Percentiles rank a stretch among this genome's conserved stretches.
phyloP scores from a whole-genome alignment of 305 asterid species.

The Rubia balearica region DNA sequence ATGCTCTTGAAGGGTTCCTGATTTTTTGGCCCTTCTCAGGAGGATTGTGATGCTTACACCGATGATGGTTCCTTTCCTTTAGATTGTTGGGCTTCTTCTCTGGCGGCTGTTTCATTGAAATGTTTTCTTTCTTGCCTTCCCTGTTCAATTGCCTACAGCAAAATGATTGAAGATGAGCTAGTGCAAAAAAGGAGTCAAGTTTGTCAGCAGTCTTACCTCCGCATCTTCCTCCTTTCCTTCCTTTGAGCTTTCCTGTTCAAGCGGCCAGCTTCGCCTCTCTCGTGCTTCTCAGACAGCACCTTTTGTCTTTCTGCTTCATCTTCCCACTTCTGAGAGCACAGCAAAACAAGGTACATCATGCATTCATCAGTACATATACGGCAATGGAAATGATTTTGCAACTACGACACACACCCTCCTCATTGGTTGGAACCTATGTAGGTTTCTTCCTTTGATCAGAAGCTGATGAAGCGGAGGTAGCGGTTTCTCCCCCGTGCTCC shows the following conservation, averaged over 20 bases:
- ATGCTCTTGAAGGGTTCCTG: neutral
- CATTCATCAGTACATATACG: neutral
- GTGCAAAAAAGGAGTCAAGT: neutral
- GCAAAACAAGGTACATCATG: conserved; percentile 5
- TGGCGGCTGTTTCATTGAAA: conserved; percentile 15
- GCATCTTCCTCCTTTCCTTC: conserved; percentile 32
- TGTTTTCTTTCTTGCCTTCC: neutral
- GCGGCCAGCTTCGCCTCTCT: conserved; percentile 77
- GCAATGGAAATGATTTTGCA: conserved; percentile 3
- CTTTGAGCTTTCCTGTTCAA: conserved; percentile 49
- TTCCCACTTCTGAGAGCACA: conserved; percentile 51
- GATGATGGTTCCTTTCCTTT: conserved; percentile 10
- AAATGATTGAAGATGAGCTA: conserved; percentile 10
- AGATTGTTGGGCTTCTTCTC: conserved; percentile 6
- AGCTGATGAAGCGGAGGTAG: conserved; percentile 76
- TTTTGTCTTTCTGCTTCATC: conserved; percentile 67
- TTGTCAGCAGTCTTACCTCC: neutral
- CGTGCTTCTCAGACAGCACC: conserved; percentile 61
- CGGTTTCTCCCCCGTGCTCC: conserved; percentile 87
- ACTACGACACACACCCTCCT: conserved; percentile 47
- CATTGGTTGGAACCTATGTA: conserved; percentile 62
- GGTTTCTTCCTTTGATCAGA: conserved; percentile 67
- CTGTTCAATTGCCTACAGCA: conserved; percentile 22
- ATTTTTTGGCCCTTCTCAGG: neutral
- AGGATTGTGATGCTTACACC: neutral